A percentile compares a stretch with the other conserved stretches of the same genome.
These are phyloP conservation scores for Aspergillus alliaceus DNA, from an alignment of 2,329 filamentous ascomycete genomes.

Conservation along the genomic window DNA sequence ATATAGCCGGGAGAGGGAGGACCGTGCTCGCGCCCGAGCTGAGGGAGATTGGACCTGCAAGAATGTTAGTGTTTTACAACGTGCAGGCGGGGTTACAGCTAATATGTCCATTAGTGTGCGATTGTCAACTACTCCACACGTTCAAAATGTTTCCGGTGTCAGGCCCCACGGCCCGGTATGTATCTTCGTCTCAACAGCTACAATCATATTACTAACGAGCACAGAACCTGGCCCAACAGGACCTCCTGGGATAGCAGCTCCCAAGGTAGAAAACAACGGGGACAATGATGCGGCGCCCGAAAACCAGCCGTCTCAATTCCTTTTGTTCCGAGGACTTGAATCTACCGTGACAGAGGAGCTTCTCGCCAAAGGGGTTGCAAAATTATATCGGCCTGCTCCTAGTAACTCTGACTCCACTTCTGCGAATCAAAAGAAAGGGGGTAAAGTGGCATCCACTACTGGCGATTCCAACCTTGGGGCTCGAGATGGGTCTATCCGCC, in stretches of 20 bases:
- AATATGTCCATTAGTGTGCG: constrained; percentile 45
- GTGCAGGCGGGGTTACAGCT: background rate
- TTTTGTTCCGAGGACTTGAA: constrained; percentile 72
- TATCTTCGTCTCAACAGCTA: background rate
- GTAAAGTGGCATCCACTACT: constrained; percentile 57
- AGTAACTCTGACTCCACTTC: constrained; percentile 35
- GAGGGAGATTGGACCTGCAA: constrained; percentile 60
- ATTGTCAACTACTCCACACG: constrained; percentile 59
- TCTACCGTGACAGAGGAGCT: constrained; percentile 70
- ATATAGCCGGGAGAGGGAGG: constrained; percentile 55
- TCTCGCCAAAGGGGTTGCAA: constrained; percentile 70
- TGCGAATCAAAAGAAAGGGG: constrained; percentile 44
- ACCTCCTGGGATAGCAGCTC: constrained; percentile 39
- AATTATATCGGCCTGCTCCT: constrained; percentile 62
- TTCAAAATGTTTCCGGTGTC: constrained; percentile 59
- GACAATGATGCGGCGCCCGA: constrained; percentile 57
- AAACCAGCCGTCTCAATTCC: constrained; percentile 68
- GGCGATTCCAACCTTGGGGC: constrained; percentile 67
- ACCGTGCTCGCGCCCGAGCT: constrained; percentile 46
- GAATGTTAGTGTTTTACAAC: constrained; percentile 39
- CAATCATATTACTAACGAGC: constrained; percentile 13
- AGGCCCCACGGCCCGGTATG: constrained; percentile 54
- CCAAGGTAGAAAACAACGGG: constrained; percentile 51
- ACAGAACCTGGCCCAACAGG: constrained; percentile 28
- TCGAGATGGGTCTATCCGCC: constrained; percentile 69